Evolutionary conservation across 345 rosid genomes (phyloP), one percentile per base, ranked within the genome.

Genomic region (Dipteronia sinensis): DNA sequence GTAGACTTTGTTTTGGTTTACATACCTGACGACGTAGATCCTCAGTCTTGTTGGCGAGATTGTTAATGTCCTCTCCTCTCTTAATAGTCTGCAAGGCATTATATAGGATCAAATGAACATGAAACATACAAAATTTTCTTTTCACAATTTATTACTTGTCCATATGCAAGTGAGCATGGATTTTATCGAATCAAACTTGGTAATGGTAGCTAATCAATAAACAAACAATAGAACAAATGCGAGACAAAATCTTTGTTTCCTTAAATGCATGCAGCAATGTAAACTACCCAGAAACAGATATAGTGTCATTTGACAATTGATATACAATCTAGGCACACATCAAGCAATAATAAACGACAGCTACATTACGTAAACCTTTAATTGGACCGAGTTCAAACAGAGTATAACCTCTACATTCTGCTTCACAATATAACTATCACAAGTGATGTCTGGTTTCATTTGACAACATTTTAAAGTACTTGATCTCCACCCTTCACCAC

Each of bases 21-120:
- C 61, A 64, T 78, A 92, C 98, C 94, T 95, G 95, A 81, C 91
- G 85, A 10, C 87, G 95, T 65, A 95, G 80, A 82, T 83, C 90
- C 83, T 93, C 95, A 0, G 97, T 91, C 86, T 92, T 94, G 78
- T 91, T 94, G 0, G 89, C 89, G 55, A 92, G 90, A 77, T 75
- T 87, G 6, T 87, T 83, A 75, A 96, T 83, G 82, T 88, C 87
- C 81, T 96, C 97, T 40, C 97, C 99, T 79, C 98, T 89, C 23
- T 93, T 97, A 2, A 93, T 86, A 7, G 94, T 85, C 98, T 95
- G 92, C 67, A 79, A 86, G 34, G 22, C 10, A 51, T 31, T 31
- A 79, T 19, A 53, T 34, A 20, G n/a, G 59, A 49, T 67, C 73
- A 75, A 62, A 72, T 7, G 17, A 70, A 61, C 31, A 56, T 49